phyloP scores from a whole-genome alignment of 2,329 filamentous ascomycete species.

The Botryotinia globosa region DNA sequence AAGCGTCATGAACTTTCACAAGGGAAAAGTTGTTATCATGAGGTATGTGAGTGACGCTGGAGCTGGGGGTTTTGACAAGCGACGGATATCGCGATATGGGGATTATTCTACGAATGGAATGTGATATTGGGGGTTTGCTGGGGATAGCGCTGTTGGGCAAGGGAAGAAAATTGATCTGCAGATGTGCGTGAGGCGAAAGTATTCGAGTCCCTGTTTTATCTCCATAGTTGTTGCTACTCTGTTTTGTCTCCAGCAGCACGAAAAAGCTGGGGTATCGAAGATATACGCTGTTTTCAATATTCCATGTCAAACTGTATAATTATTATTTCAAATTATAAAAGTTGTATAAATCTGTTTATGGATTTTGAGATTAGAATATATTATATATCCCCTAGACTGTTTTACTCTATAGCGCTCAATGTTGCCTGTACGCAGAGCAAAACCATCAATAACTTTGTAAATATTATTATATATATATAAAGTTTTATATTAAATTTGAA shows the following conservation, averaged over 20 bases:
- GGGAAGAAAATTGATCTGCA: not conserved
- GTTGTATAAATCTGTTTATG: rapidly evolving
- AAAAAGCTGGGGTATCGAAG: not conserved
- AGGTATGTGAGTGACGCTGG: not conserved
- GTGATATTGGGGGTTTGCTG: not conserved
- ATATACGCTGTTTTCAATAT: not conserved
- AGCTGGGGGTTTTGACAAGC: not conserved
- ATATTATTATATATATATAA: no score
- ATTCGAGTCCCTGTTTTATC: not conserved
- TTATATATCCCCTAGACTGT: no score
- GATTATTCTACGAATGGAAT: not conserved
- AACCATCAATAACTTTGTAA: no score
- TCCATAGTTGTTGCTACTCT: not conserved
- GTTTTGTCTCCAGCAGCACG: not conserved
- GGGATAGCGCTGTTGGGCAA: not conserved
- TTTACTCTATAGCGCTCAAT: no score
- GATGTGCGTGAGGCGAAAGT: not conserved
- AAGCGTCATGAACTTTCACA: not conserved
- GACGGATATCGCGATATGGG: not conserved
- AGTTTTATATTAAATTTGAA: no score
- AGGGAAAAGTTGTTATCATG: not conserved
- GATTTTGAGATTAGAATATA: not conserved
- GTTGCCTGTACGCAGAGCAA: no score
- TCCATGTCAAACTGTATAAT: not conserved
- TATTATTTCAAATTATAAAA: not conserved